These are phyloP conservation scores for Hypoxylon rickii DNA, from an alignment of 495 filamentous ascomycete genomes.

Conservation along the genomic window DNA sequence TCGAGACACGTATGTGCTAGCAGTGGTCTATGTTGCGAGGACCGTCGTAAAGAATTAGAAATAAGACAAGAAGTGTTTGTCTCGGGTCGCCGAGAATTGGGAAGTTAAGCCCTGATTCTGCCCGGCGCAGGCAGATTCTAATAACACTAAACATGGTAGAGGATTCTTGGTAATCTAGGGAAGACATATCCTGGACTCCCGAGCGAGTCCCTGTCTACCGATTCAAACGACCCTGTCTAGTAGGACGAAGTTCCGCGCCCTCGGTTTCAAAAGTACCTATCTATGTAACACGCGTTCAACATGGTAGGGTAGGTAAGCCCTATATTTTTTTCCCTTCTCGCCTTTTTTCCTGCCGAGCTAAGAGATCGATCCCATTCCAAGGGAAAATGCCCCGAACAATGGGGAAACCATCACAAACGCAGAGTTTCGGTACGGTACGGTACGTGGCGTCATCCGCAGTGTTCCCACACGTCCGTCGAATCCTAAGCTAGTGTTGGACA, in stretches of 20 bases:
- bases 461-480: slow-evolving; percentile 25
- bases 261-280: background rate
- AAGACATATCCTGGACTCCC: no score
- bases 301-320: background rate
- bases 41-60: no score
- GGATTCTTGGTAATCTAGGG: no score
- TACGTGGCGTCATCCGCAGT: slow-evolving; percentile 40
- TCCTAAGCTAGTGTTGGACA: slow-evolving; percentile 18
- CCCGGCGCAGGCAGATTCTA: no score
- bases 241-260: background rate
- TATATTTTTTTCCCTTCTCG: background rate
- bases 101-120: no score
- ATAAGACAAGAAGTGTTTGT: no score
- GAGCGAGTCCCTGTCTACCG: no score
- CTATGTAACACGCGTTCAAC: background rate
- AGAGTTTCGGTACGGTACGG: slow-evolving; percentile 40
- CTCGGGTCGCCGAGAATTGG: no score
- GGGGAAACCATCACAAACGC: slow-evolving; percentile 17
- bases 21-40: no score
- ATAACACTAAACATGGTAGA: no score
- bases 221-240: background rate
- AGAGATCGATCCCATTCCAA: slow-evolving; percentile 1
- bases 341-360: background rate
- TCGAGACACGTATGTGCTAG: background rate
- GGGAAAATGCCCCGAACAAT: slow-evolving; percentile 19